Conservation (phyloP, 1,139 yeast genomes). For the Zygosaccharomyces sapae region DNA sequence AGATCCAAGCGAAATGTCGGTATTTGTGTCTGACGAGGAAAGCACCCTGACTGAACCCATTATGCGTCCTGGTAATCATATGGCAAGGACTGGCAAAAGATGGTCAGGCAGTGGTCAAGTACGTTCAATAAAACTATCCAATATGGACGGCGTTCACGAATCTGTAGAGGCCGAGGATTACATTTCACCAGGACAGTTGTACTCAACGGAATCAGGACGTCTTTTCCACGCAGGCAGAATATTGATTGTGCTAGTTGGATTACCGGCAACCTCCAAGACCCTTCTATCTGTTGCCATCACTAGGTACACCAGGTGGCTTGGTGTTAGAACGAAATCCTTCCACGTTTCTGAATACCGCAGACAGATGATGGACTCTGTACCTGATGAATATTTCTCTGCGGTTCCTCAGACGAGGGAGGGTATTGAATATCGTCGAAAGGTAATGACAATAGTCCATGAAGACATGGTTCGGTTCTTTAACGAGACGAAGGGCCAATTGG, state of each 20-base stretch:
- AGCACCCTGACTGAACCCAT: constrained; percentile 20
- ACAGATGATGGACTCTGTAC: constrained; percentile 51
- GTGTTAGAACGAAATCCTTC: constrained; percentile 87
- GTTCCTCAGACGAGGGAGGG: constrained; percentile 55
- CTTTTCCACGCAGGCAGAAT: constrained; percentile 94
- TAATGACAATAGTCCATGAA: constrained; percentile 59
- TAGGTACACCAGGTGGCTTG: constrained; percentile 89
- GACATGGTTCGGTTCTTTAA: constrained; percentile 72
- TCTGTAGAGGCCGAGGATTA: constrained; percentile 36
- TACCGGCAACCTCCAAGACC: constrained; percentile 96
- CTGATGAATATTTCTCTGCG: constrained; percentile 69
- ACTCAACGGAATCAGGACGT: constrained; percentile 84
- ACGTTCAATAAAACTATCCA: constrained; percentile 13
- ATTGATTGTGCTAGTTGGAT: constrained; percentile 82
- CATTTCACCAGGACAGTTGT: constrained; percentile 77
- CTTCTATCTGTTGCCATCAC: constrained; percentile 88
- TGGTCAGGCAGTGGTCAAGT: constrained; percentile 37
- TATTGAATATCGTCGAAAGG: constrained; percentile 50
- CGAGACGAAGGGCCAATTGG: constrained; percentile 82
- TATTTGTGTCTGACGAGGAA: constrained; percentile 35
- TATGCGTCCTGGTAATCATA: constrained; percentile 43
- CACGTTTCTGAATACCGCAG: constrained; percentile 92
- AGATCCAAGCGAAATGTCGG: constrained; percentile 27
- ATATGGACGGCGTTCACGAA: constrained; percentile 38
- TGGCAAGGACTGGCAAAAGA: constrained; percentile 47